Conservation (phyloP, 176 grass and related monocot species). For the Juncus inflexus region DNA sequence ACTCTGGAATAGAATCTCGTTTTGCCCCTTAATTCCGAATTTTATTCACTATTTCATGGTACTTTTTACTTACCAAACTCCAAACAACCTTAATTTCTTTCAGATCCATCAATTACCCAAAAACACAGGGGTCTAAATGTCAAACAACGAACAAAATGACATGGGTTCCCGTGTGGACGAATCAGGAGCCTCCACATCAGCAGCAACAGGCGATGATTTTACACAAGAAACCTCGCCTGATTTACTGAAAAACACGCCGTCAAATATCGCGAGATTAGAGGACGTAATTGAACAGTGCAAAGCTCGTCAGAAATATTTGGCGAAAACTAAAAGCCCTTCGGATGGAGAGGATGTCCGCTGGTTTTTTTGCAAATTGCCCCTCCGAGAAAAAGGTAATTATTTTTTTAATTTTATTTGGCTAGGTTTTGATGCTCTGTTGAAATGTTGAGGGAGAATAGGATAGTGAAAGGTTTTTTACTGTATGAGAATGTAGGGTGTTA, state of each 20-base stretch:
- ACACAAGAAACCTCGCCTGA: conserved; percentile 51
- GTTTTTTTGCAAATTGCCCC: conserved; percentile 95
- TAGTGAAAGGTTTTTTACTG: not conserved
- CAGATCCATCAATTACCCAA: no score
- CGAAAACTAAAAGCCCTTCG: conserved; percentile 86
- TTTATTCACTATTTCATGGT: no score
- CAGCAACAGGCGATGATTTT: conserved; percentile 16
- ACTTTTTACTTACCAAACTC: no score
- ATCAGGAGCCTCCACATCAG: conserved; percentile 20
- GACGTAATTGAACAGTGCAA: conserved; percentile 67
- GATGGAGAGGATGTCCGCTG: conserved; percentile 80
- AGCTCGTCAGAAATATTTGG: conserved; percentile 74
- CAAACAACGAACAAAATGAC: not conserved
- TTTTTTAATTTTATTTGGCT: not conserved
- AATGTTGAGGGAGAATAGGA: conserved; percentile 3
- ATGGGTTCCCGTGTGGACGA: conserved; percentile 1
- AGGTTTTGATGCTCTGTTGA: not conserved
- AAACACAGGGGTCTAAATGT: no score
- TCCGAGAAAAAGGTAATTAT: conserved; percentile 52
- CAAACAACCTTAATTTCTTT: no score
- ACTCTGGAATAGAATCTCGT: no score
- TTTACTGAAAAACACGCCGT: conserved; percentile 75
- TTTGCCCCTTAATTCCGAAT: no score
- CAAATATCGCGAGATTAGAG: conserved; percentile 77
- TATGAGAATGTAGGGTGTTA: no score